Conservation (phyloP, 805 yeast species). For the Metschnikowia shivogae region DNA sequence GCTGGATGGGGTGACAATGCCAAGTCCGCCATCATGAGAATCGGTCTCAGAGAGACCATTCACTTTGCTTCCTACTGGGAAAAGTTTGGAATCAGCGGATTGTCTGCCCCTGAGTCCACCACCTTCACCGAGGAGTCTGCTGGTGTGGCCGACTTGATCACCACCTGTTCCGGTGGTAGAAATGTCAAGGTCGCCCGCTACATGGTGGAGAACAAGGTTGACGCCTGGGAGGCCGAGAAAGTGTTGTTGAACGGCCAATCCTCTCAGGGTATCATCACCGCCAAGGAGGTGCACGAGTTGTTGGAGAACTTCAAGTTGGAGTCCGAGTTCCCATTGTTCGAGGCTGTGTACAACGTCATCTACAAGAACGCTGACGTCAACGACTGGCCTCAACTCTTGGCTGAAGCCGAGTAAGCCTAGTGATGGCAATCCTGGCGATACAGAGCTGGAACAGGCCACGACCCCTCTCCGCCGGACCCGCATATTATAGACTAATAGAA, state of each 20-base stretch:
- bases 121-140: constrained; percentile 45
- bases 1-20: constrained; percentile 49
- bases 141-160: constrained; percentile 47
- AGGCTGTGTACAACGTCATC: constrained; percentile 42
- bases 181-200: constrained; percentile 44
- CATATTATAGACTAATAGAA: constrained; percentile 6
- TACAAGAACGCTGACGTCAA: constrained; percentile 39
- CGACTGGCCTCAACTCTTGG: constrained; percentile 40
- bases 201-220: constrained; percentile 41
- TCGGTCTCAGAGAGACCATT: constrained; percentile 41
- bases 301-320: constrained; percentile 31
- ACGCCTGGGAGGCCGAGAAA: constrained; percentile 42
- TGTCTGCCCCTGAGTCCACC: constrained; percentile 33
- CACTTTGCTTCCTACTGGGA: constrained; percentile 32
- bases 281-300: constrained; percentile 45
- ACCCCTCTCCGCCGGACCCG: constrained; percentile 3
- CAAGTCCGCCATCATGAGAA: constrained; percentile 46
- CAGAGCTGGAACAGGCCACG: constrained; percentile 4
- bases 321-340: constrained; percentile 42
- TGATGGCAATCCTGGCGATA: background rate
- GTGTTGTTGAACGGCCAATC: constrained; percentile 43
- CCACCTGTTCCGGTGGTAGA: constrained; percentile 47
- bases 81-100: constrained; percentile 20
- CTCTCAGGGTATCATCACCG: constrained; percentile 45
- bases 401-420: constrained; percentile 13